Conservation (phyloP, 2,329 filamentous ascomycete genomes). For the Lecanicillium sp. region DNA sequence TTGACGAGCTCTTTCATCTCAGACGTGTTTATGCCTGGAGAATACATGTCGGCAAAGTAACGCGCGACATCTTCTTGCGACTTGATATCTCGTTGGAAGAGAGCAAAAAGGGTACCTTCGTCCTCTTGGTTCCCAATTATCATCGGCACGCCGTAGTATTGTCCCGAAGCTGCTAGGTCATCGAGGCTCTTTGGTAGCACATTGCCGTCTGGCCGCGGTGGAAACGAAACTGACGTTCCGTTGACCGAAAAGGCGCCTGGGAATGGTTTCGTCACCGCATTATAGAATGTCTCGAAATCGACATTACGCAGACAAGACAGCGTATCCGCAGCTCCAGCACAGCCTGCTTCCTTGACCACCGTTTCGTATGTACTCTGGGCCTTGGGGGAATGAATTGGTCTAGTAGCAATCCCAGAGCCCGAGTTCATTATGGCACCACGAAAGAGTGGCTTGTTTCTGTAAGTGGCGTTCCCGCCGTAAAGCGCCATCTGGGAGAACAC, state of each 20-base stretch:
- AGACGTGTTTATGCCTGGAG: too few species aligned
- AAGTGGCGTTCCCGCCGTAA: constrained; percentile 63
- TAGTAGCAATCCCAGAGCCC: constrained; percentile 54
- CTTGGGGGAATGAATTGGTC: constrained; percentile 57
- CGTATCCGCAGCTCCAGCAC: constrained; percentile 46
- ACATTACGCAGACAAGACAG: constrained; percentile 58
- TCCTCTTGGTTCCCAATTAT: constrained; percentile 1
- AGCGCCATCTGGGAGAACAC: constrained; percentile 70
- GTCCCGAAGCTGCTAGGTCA: not conserved
- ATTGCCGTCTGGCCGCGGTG: not conserved
- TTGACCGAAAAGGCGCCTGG: not conserved
- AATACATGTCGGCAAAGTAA: constrained; percentile 34
- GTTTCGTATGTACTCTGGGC: constrained; percentile 57
- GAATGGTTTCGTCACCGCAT: not conserved
- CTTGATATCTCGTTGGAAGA: not conserved
- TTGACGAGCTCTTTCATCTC: not conserved
- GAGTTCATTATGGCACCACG: constrained; percentile 73
- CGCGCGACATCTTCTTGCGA: too few species aligned
- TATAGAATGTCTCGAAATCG: constrained; percentile 35
- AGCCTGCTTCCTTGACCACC: constrained; percentile 55
- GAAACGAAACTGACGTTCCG: not conserved
- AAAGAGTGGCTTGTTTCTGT: constrained; percentile 70
- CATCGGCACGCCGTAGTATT: not conserved
- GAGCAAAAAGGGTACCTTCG: not conserved
- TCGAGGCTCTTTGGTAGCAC: not conserved